A percentile compares a stretch with the other conserved stretches of the same genome.
Conservation (phyloP, 2,329 filamentous ascomycete species). For the Cordyceps cateniannulata region DNA sequence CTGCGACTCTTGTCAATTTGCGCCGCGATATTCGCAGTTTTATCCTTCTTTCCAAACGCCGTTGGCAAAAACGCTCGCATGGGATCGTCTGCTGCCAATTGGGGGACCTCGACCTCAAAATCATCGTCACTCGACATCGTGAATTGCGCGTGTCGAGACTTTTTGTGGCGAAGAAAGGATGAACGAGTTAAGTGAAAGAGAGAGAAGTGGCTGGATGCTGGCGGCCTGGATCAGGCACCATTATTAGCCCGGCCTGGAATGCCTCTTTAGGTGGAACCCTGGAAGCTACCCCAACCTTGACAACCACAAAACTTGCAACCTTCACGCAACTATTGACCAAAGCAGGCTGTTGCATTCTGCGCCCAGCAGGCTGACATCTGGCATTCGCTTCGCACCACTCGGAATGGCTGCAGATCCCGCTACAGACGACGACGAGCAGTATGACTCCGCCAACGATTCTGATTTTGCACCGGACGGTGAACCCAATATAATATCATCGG, state of each 20-base stretch:
- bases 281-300: not conserved
- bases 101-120: conserved; percentile 47
- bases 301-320: not conserved
- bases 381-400: conserved; percentile 3
- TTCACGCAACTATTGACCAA: not conserved
- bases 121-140: conserved; percentile 57
- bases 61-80: conserved; percentile 72
- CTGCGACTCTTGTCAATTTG: conserved; percentile 78
- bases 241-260: conserved; percentile 1
- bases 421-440: conserved; percentile 47
- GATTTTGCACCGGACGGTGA: conserved; percentile 61
- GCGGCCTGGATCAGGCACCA: not conserved
- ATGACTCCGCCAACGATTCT: conserved; percentile 66
- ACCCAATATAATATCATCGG: conserved; percentile 43
- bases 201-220: not conserved
- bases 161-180: not conserved
- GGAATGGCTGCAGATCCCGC: conserved; percentile 38
- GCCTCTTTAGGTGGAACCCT: conserved; percentile 5
- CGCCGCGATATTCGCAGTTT: conserved; percentile 64
- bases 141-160: not conserved
- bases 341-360: not conserved
- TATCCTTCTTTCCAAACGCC: conserved; percentile 77
- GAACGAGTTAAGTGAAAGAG: not conserved
- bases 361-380: not conserved
- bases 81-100: conserved; percentile 57